Base-by-base conservation (phyloP, 1,284 basidiomycete species). In the Irpex rosettiformis region DNA sequence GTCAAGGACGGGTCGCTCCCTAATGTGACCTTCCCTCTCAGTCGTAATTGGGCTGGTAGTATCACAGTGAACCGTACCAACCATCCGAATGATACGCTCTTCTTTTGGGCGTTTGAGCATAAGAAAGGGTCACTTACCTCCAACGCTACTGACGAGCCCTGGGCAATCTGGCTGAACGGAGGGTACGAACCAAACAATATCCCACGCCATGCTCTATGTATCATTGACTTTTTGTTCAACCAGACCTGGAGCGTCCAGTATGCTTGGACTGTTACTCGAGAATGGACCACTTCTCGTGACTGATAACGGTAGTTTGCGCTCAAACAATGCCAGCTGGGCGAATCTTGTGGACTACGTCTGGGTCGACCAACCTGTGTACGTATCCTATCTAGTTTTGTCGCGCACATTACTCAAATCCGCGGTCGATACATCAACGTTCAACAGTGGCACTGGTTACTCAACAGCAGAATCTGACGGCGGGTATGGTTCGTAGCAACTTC, bases 131-230 rank as follows among this genome's bases (percentile, higher is more conserved):
- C 88, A 1, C 71, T 90, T 58, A 86, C 85, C 5, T 67, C 72
- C 2, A 58, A 63, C 25, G 67, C 66, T 18, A 60, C 73, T 57
- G 68, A 74, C 21, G 73, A 80, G 43, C 88, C 88, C 2, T 90
- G 88, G 88, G 80, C 80, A 7, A 86, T 90, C 53, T 91, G 87
- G 86, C 69, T 90, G 25, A 89, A 89, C 63, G 87, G 87, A 79
- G 85, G 69, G 62, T 80, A 52, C 18, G 66, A 25, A 28, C 51
- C n/a, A 37, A 40, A 29, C 52, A 24, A 22, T 47, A 58, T 52
- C 4, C n/a, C n/a, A n/a, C n/a, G n/a, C n/a, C n/a, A n/a, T n/a
- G n/a, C n/a, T n/a, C 25, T 30, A 2, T 13, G 18, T 21, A 37
- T 18, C 13, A 4, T 6, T 30, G 10, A 33, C 10, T 30, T 37